Conservation (phyloP, 208 protist genomes). For the Leptomonas seymouri region DNA sequence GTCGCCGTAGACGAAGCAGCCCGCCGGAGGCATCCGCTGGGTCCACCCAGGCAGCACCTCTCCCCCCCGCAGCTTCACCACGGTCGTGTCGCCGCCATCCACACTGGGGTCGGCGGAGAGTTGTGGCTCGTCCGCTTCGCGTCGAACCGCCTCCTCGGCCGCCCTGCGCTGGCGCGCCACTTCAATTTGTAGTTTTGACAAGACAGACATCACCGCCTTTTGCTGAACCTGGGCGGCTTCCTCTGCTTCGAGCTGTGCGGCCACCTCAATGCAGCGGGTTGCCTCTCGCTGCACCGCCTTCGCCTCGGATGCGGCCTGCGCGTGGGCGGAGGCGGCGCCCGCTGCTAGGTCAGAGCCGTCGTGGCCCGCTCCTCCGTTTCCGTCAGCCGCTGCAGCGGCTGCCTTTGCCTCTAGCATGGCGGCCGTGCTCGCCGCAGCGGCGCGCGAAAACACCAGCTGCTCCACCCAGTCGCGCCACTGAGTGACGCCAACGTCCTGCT, state of each 20-base stretch:
- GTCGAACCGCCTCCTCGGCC: constrained; percentile 92
- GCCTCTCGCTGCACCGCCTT: constrained; percentile 13
- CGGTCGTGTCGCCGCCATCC: not conserved
- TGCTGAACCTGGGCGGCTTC: constrained; percentile 15
- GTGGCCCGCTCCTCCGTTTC: not conserved
- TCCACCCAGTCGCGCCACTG: constrained; percentile 70
- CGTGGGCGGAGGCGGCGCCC: not conserved
- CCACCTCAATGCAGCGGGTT: constrained; percentile 4
- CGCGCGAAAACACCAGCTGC: constrained; percentile 45
- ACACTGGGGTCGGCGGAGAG: not conserved
- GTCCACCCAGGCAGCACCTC: constrained; percentile 70
- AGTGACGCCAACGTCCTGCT: constrained; percentile 69
- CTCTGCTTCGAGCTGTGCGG: constrained; percentile 1
- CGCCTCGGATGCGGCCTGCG: not conserved
- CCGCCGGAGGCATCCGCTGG: constrained; percentile 74
- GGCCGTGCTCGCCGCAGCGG: not conserved
- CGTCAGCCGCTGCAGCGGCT: not conserved
- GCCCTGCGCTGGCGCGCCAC: constrained; percentile 59
- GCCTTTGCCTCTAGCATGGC: not conserved
- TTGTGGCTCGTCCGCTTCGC: constrained; percentile 38
- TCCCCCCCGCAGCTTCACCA: constrained; percentile 14
- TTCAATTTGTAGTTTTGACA: constrained; percentile 25
- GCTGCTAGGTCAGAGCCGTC: not conserved
- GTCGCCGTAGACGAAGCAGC: constrained; percentile 79
- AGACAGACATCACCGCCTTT: constrained; percentile 18